phyloP scores from a whole-genome alignment of 805 yeast genomes.

The Cyberlindnera petersonii region DNA sequence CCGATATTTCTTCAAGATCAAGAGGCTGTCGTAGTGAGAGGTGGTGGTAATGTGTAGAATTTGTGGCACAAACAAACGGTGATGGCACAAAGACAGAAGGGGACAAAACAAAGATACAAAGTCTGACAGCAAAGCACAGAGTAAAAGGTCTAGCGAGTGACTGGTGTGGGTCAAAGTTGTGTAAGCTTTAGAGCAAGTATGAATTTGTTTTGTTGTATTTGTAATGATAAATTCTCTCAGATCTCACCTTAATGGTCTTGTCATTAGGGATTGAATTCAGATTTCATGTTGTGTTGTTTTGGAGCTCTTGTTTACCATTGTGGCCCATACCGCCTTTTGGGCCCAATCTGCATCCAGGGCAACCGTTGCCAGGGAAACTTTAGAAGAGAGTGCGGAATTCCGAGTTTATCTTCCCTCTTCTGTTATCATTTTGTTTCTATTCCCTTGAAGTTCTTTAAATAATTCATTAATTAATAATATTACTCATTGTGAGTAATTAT shows the following conservation, averaged over 20 bases:
- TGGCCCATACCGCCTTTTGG: slow-evolving; percentile 8
- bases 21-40: too few relatives aligned
- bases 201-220: too few relatives aligned
- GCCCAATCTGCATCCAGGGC: slow-evolving; percentile 7
- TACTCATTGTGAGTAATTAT: too few relatives aligned
- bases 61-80: too few relatives aligned
- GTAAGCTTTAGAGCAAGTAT: too few relatives aligned
- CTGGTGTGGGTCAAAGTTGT: neutral
- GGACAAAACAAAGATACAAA: neutral
- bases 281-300: slow-evolving; percentile 12
- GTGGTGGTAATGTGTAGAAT: too few relatives aligned
- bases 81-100: slow-evolving; percentile 1
- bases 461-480: too few relatives aligned
- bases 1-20: too few relatives aligned
- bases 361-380: slow-evolving; percentile 10
- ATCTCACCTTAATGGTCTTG: too few relatives aligned
- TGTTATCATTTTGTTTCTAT: too few relatives aligned
- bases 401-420: neutral
- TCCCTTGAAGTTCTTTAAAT: too few relatives aligned
- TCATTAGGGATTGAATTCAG: neutral
- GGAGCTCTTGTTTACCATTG: slow-evolving; percentile 9
- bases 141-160: slow-evolving; percentile 1
- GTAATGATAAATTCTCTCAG: too few relatives aligned
- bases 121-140: neutral
- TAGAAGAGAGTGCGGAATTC: slow-evolving; percentile 1